phyloP scores from a whole-genome alignment of 2,329 filamentous ascomycete species.

The Aspergillus viridinutans region DNA sequence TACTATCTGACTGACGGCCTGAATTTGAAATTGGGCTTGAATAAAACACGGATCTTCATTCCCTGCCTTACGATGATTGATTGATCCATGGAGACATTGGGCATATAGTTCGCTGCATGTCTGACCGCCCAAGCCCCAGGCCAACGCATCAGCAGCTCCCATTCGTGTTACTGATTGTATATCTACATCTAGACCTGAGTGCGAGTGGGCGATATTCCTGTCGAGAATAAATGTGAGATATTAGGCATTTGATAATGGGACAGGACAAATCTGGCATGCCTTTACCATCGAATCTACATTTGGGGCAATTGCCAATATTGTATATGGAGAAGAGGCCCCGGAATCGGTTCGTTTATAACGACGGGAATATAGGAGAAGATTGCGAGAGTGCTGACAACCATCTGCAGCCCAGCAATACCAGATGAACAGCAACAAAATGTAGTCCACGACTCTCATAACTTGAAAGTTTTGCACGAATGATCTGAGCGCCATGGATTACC shows the following conservation, averaged over 20 bases:
- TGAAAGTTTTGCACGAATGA: too few relatives aligned
- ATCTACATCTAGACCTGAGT: background rate
- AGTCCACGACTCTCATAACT: too few relatives aligned
- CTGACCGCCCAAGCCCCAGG: conserved; percentile 23
- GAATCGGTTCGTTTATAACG: background rate
- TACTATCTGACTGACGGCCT: conserved; percentile 11
- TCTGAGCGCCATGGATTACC: too few relatives aligned
- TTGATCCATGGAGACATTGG: conserved; percentile 19
- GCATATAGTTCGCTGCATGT: conserved; percentile 25
- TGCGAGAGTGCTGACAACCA: too few relatives aligned
- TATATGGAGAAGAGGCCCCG: background rate
- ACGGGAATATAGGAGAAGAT: background rate
- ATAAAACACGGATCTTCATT: conserved; percentile 16
- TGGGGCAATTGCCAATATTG: background rate
- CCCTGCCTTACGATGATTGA: conserved; percentile 9
- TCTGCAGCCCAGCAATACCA: background rate
- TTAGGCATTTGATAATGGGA: background rate
- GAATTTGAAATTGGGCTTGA: conserved; percentile 7
- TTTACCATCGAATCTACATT: background rate
- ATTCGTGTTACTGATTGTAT: background rate
- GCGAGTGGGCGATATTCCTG: background rate
- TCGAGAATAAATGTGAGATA: background rate
- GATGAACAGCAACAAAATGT: too few relatives aligned
- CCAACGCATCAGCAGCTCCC: conserved; percentile 11
- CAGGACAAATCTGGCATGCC: background rate